Base-by-base conservation (phyloP, 768 basidiomycete genomes). In the Leccinum imitatum region DNA sequence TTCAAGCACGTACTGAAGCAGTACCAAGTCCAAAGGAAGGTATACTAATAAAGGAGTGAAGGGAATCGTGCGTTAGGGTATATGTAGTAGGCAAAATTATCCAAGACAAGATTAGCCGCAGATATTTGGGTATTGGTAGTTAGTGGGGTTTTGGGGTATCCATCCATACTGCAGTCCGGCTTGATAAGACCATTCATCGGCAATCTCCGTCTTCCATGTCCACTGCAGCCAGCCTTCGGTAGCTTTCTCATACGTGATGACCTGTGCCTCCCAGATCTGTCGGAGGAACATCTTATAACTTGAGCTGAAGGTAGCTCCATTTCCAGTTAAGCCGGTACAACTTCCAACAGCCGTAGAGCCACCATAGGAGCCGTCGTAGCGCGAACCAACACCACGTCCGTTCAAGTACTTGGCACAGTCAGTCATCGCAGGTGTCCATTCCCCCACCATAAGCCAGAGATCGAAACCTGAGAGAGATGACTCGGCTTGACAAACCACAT, bases 151-250 rank as follows among this genome's bases (percentile, higher is more conserved):
- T 62, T 79, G 71, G 9, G 94, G 93, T 69, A 96, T 95, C 91
- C 91, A 95, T 21, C 93, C 93, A 61, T 86, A 81, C 13, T 77
- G 72, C 35, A 95, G 77, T 44, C 93, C 93, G 50, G 89, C 86
- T 63, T 90, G 83, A 77, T 96, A 96, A 0, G 89, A 82, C 95
- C 95, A 97, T 59, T 96, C 95, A 62, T 92, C 90, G 3, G 91
- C 87, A 61, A 76, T 76, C 73, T 93, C 91, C 0, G 90, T 73
- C 76, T 93, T 93, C 91, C 91, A 93, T 25, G 23, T 25, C 23
- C 23, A 25, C 23, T 87, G 84, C 23, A 91, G 72, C 90, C 90
- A 92, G 3, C 90, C 90, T 53, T 79, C 76, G n/a, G 69, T 25
- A 14, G 78, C 86, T 54, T 76, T 76, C 77, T 92, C 90, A 60